phyloP scores from a whole-genome alignment of 345 rosid species.

The Murraya paniculata region DNA sequence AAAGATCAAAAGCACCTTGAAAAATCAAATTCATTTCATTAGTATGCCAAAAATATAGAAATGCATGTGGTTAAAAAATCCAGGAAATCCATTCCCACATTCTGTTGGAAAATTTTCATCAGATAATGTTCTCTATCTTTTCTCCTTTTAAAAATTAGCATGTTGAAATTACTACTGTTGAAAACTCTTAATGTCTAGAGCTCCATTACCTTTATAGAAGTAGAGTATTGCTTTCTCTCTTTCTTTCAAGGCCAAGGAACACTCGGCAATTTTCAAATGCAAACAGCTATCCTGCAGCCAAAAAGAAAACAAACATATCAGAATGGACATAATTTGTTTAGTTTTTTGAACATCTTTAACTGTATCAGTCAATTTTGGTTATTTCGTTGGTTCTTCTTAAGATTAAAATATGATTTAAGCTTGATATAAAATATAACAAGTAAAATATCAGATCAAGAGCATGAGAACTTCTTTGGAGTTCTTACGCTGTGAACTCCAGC shows the following conservation, averaged over 20 bases:
- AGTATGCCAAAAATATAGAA: too few relatives aligned
- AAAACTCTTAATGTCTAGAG: not conserved
- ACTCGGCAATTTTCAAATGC: constrained; percentile 62
- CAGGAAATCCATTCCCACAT: not conserved
- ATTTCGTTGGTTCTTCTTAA: not conserved
- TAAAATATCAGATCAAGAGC: not conserved
- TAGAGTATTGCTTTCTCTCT: constrained; percentile 58
- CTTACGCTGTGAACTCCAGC: not conserved
- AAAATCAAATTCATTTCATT: not conserved
- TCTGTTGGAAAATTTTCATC: not conserved
- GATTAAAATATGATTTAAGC: too few relatives aligned
- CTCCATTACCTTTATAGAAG: constrained; percentile 59
- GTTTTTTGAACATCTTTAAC: not conserved
- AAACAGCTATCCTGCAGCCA: constrained; percentile 37
- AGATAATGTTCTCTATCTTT: not conserved
- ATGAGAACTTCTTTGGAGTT: not conserved
- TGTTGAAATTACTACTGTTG: not conserved
- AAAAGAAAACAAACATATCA: not conserved
- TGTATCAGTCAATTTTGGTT: not conserved
- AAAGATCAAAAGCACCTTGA: not conserved
- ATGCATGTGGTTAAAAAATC: too few relatives aligned
- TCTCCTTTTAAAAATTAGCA: not conserved
- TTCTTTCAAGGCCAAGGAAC: constrained; percentile 54
- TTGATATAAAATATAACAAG: not conserved
- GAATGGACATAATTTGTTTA: not conserved